These are phyloP conservation scores for Periconia sp. DNA, from an alignment of 2,329 filamentous ascomycete species.

Conservation along the genomic window DNA sequence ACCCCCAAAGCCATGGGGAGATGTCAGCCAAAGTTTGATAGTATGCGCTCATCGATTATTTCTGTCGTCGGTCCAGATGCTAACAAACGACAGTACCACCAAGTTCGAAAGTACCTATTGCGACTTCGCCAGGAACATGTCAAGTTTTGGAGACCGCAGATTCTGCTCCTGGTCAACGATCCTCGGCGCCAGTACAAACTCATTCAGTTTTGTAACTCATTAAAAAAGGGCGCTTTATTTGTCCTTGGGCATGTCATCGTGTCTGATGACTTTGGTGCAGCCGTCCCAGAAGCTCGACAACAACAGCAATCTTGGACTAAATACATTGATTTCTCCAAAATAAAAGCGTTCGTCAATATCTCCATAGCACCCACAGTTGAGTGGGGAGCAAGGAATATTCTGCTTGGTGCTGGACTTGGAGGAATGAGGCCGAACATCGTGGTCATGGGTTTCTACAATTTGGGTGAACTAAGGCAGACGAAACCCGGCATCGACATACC, in stretches of 20 bases:
- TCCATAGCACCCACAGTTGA: constrained; percentile 79
- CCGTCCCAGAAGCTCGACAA: constrained; percentile 77
- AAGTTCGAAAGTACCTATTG: constrained; percentile 84
- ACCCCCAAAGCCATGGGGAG: constrained; percentile 85
- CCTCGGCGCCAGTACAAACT: constrained; percentile 79
- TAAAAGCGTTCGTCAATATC: constrained; percentile 88
- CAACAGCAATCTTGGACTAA: constrained; percentile 84
- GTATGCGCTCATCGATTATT: not conserved
- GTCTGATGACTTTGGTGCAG: constrained; percentile 75
- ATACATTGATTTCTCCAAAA: constrained; percentile 81
- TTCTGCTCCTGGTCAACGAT: constrained; percentile 80
- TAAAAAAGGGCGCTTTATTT: constrained; percentile 86
- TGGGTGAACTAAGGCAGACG: constrained; percentile 71
- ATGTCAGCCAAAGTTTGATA: constrained; percentile 86
- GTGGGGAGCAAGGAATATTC: constrained; percentile 83
- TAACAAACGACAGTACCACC: constrained; percentile 59
- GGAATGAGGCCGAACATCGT: constrained; percentile 91
- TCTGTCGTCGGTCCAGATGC: not conserved
- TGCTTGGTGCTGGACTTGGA: constrained; percentile 77
- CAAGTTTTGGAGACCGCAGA: constrained; percentile 91
- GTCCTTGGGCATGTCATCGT: constrained; percentile 88
- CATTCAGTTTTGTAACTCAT: constrained; percentile 87
- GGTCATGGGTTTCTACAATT: constrained; percentile 76
- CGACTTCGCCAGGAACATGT: constrained; percentile 85
- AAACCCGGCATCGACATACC: constrained; percentile 61